Conservation (phyloP, 768 basidiomycete genomes). For the Tylopilus balloui region DNA sequence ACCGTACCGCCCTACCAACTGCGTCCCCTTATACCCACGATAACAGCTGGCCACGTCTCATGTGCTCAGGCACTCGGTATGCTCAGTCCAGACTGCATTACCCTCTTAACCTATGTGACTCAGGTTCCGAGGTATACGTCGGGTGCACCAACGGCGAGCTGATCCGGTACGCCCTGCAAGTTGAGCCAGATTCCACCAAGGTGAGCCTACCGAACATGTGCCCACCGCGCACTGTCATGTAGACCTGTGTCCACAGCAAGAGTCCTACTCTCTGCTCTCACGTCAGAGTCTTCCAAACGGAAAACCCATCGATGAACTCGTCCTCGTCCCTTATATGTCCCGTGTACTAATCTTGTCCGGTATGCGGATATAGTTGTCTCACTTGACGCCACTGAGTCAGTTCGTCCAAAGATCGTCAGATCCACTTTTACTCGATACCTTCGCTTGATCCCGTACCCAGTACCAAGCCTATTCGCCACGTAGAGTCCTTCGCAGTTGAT, state of each 20-base stretch:
- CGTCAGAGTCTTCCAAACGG: conserved; percentile 64
- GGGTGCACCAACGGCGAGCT: conserved; percentile 85
- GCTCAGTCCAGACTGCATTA: conserved; percentile 1
- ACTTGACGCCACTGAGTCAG: conserved; percentile 1
- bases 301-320: conserved; percentile 76
- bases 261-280: conserved; percentile 63
- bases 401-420: conserved; percentile 43
- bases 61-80: conserved; percentile 59
- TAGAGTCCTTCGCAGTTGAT: conserved; percentile 78
- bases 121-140: conserved; percentile 82
- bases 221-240: not conserved
- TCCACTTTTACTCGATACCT: conserved; percentile 80
- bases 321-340: conserved; percentile 70
- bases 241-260: conserved; percentile 35
- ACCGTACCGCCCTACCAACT: conserved; percentile 62
- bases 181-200: conserved; percentile 43
- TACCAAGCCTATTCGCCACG: conserved; percentile 78
- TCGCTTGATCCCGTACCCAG: conserved; percentile 64
- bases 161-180: conserved; percentile 70
- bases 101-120: conserved; percentile 3
- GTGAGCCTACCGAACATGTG: conserved; percentile 29
- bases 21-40: conserved; percentile 41
- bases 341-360: conserved; percentile 76
- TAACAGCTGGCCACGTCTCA: conserved; percentile 25
- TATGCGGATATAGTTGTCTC: conserved; percentile 28